Evolutionary conservation across 2,329 filamentous ascomycete species (phyloP), one percentile per base, ranked within the genome.

Genomic region (Botrytis hyacinthi): DNA sequence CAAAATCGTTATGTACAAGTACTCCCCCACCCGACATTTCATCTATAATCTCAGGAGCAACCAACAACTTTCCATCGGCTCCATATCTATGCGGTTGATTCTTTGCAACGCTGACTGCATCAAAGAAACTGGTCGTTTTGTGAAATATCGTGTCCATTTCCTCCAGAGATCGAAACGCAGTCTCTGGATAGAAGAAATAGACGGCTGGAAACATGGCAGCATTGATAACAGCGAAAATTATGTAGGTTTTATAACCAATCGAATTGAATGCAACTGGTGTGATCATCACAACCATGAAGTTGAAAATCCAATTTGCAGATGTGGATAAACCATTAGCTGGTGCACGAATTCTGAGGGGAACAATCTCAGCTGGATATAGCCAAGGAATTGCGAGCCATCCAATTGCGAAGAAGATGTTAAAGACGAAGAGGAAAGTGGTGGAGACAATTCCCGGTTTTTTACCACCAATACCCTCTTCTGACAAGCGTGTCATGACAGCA

Each of bases 231-330:
- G 71, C 71, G n/a, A 72, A 72, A n/a, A 72, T 69, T 29, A 88
- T 87, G 80, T 92, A 91, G 0, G 89, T 91, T 76, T 88, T 83
- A 81, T 89, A 87, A 12, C 82, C 81, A 75, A 92, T 91, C 73
- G 83, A 87, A 73, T 86, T 82, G 69, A 83, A 81, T 26, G 77
- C 76, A 9, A 83, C 77, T 0, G 82, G 82, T 14, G 82, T 83
- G n/a, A 83, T 82, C 66, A 70, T 70, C 18, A 73, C 71, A 51
- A 73, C 71, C 66, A 73, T 70, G 35, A 73, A 90, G 79, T 91
- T 91, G 81, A 90, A 90, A 71, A 89, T 87, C 79, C 76, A 81
- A 68, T 80, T 81, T 46, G 80, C 82, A 1, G 80, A 82, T 8
- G 83, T 84, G 20, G 81, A 81, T 18, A 90, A 79, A 8, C 88